These are phyloP conservation scores for Talaromyces funiculosus DNA, from an alignment of 2,329 filamentous ascomycete species.

Conservation along the genomic window DNA sequence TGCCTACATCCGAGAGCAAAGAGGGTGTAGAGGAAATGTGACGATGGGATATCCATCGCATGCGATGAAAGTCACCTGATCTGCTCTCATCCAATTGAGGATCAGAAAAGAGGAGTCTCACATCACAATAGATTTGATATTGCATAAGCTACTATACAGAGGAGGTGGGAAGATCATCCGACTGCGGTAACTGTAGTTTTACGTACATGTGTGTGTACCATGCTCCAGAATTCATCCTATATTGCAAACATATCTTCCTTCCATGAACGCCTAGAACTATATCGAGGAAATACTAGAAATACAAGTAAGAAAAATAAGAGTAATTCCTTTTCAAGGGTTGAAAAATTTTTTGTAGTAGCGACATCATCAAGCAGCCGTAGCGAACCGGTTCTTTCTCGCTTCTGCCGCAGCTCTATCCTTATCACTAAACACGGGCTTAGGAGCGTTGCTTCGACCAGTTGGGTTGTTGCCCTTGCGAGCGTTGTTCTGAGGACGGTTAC, in stretches of 20 bases:
- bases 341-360: not conserved
- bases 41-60: not conserved
- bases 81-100: not conserved
- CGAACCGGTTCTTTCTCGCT: constrained; percentile 45
- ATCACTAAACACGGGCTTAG: constrained; percentile 28
- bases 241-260: not conserved
- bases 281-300: not conserved
- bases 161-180: not conserved
- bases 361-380: constrained; percentile 23
- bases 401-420: constrained; percentile 42
- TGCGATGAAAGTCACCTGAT: constrained; percentile 3
- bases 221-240: not conserved
- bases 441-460: constrained; percentile 18
- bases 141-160: not conserved
- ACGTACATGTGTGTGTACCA: not conserved
- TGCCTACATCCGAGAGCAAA: not conserved
- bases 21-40: constrained; percentile 4
- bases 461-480: constrained; percentile 7
- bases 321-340: not conserved
- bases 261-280: not conserved
- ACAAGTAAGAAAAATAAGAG: not conserved
- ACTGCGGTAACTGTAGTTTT: not conserved
- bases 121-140: not conserved
- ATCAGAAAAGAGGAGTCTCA: not conserved
- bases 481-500: constrained; percentile 22